Evolutionary conservation across 2,329 filamentous ascomycete species (phyloP).

Genomic region (Pseudogymnoascus sp.): DNA sequence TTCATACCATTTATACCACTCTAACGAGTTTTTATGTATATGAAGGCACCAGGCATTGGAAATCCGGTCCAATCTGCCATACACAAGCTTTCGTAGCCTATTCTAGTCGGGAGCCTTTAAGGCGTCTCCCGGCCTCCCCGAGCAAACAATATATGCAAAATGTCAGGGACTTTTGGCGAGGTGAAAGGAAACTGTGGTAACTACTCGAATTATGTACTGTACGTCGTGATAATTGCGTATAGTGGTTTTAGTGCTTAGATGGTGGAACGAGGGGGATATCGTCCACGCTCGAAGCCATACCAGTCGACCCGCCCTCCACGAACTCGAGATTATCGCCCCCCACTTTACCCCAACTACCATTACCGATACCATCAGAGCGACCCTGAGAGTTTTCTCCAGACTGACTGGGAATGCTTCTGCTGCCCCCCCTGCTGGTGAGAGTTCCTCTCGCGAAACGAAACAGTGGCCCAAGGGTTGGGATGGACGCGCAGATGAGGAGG

Average conservation of each 20-base stretch:
- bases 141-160: background rate
- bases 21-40: too few species aligned
- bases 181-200: background rate
- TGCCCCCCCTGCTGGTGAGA: background rate
- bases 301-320: conserved; percentile 7
- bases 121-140: background rate
- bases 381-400: conserved; percentile 1
- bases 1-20: too few species aligned
- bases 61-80: background rate
- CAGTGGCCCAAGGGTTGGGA: conserved; percentile 11
- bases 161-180: background rate
- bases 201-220: background rate
- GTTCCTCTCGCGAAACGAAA: conserved; percentile 11
- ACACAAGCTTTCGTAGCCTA: background rate
- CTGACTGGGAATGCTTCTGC: background rate
- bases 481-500: conserved; percentile 7
- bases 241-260: conserved; percentile 5
- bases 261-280: conserved; percentile 12
- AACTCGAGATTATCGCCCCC: conserved; percentile 10
- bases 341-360: conserved; percentile 10
- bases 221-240: background rate
- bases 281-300: conserved; percentile 11
- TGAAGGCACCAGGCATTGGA: too few species aligned
- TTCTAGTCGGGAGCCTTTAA: too few species aligned
- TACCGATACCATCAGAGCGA: background rate